These are phyloP conservation scores for Williopsis jadinii DNA, from an alignment of 1,139 yeast species.

Conservation along the genomic window DNA sequence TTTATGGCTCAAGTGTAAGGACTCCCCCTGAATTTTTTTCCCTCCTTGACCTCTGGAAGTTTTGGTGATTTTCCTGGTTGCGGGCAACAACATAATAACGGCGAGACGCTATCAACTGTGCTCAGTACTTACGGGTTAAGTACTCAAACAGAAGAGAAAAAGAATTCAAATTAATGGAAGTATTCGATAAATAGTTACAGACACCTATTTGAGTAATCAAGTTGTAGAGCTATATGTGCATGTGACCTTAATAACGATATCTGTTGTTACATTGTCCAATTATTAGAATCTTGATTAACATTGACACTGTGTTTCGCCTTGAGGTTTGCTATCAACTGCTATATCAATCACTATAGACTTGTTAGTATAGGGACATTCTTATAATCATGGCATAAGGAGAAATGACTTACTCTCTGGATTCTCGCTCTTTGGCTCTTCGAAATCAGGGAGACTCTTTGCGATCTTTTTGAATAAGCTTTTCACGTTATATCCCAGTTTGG, in stretches of 20 bases:
- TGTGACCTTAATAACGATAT: background rate
- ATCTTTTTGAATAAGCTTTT: slow-evolving; percentile 83
- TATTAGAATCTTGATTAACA: slow-evolving; percentile 9
- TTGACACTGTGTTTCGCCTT: slow-evolving; percentile 20
- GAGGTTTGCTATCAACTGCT: slow-evolving; percentile 13
- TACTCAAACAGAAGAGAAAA: too few species aligned
- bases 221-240: too few species aligned
- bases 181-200: too few species aligned
- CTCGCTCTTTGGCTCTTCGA: slow-evolving; percentile 41
- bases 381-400: background rate
- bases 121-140: too few species aligned
- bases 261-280: background rate
- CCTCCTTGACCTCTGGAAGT: too few species aligned
- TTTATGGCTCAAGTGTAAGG: too few species aligned
- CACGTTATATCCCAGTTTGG: slow-evolving; percentile 92
- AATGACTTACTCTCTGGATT: slow-evolving; percentile 31
- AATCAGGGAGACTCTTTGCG: slow-evolving; percentile 87
- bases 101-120: too few species aligned
- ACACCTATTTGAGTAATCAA: too few species aligned
- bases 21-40: too few species aligned
- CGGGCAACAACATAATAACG: too few species aligned
- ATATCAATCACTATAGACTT: slow-evolving; percentile 18
- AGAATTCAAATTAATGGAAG: too few species aligned
- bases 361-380: slow-evolving; percentile 7
- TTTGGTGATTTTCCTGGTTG: too few species aligned